Percentiles rank a stretch among this genome's conserved stretches.
phyloP scores from a whole-genome alignment of 306 rosid species.

The Betula pendula region DNA sequence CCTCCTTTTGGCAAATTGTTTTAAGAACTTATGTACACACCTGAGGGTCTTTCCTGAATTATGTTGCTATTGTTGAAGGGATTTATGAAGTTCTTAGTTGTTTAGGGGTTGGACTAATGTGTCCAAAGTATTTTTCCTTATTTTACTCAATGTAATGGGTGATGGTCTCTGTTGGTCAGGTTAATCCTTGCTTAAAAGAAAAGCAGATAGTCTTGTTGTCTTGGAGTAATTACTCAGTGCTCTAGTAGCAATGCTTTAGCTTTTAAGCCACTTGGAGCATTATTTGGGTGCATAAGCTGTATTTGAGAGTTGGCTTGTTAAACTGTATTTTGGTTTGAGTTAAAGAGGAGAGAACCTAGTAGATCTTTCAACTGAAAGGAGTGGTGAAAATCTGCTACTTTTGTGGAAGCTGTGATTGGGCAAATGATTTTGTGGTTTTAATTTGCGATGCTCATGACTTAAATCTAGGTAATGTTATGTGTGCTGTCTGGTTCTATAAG shows the following conservation, averaged over 20 bases:
- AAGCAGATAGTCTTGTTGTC: neutral
- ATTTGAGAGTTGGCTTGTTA: neutral
- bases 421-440: too few relatives aligned
- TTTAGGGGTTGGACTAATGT: neutral
- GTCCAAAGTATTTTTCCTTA: neutral
- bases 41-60: neutral
- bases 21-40: neutral
- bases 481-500: too few relatives aligned
- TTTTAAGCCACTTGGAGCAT: neutral
- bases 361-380: too few relatives aligned
- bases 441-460: too few relatives aligned
- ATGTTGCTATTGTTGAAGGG: neutral
- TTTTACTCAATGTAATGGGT: neutral
- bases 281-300: neutral
- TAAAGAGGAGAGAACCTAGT: neutral
- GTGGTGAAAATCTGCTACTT: too few relatives aligned
- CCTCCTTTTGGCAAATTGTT: neutral
- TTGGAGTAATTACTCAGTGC: too few relatives aligned
- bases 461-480: too few relatives aligned
- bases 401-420: too few relatives aligned
- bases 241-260: too few relatives aligned
- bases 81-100: neutral
- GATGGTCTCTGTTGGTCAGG: neutral
- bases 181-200: neutral
- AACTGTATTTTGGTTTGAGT: neutral